These are phyloP conservation scores for Larix sibirica DNA, from an alignment of 83 land plant species.

Conservation along the genomic window DNA sequence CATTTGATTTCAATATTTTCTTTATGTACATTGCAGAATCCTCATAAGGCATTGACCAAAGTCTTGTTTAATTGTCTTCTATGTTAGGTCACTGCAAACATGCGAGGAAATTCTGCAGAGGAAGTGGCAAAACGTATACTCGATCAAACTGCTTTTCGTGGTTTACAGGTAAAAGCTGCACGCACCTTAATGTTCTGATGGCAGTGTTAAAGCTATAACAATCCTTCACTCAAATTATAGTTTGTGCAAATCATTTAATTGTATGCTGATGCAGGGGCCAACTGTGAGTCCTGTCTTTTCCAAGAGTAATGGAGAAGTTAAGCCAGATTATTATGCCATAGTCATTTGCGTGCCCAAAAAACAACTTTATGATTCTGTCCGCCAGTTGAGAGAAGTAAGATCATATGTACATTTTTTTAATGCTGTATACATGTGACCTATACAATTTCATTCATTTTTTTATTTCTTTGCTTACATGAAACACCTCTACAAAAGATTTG, in stretches of 20 bases:
- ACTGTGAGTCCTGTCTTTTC: constrained; percentile 87
- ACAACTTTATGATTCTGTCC: constrained; percentile 79
- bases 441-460: background rate
- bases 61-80: background rate
- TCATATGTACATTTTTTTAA: background rate
- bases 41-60: no score
- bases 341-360: constrained; percentile 83
- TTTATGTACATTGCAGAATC: no score
- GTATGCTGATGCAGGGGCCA: constrained; percentile 72
- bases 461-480: background rate
- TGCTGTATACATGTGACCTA: background rate
- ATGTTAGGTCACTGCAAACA: constrained; percentile 85
- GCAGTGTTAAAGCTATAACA: no score
- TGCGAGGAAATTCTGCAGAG: constrained; percentile 83
- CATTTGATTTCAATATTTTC: background rate
- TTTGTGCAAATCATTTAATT: background rate
- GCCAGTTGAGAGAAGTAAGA: constrained; percentile 78
- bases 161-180: constrained; percentile 58
- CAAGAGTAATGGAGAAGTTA: constrained; percentile 44
- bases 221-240: no score
- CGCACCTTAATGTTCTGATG: background rate
- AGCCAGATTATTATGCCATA: constrained; percentile 77
- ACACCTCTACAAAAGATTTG: background rate
- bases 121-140: constrained; percentile 78
- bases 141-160: constrained; percentile 51